These are phyloP conservation scores for Backusella macrospora DNA, from an alignment of 192 early-diverging fungal species.

Conservation along the genomic window DNA sequence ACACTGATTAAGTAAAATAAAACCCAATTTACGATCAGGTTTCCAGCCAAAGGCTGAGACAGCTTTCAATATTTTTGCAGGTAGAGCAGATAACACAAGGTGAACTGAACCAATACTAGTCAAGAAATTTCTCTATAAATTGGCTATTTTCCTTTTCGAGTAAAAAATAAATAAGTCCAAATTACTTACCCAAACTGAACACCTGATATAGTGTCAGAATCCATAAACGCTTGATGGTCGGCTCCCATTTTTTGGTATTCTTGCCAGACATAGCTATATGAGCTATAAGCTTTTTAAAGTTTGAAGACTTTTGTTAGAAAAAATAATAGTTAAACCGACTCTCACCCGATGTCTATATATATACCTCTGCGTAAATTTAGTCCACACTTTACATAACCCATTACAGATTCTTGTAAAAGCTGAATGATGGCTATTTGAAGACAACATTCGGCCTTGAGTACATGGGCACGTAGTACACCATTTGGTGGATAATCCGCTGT, in stretches of 20 bases:
- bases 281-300: conserved; percentile 44
- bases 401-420: conserved; percentile 52
- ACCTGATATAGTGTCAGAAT: conserved; percentile 53
- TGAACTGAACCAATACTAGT: conserved; percentile 44
- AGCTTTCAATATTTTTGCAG: conserved; percentile 48
- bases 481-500: conserved; percentile 40
- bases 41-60: conserved; percentile 54
- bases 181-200: conserved; percentile 54
- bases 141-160: neutral
- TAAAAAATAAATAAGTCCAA: neutral
- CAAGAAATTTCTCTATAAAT: neutral
- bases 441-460: conserved; percentile 54
- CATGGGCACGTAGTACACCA: conserved; percentile 52
- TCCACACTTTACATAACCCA: conserved; percentile 56
- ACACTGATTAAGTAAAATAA: conserved; percentile 47
- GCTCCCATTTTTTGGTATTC: conserved; percentile 54
- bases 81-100: conserved; percentile 50
- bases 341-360: neutral
- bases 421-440: conserved; percentile 54
- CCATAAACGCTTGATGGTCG: conserved; percentile 40
- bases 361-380: conserved; percentile 57
- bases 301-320: neutral
- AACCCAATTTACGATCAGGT: conserved; percentile 49
- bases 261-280: conserved; percentile 52
- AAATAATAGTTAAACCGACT: neutral